A percentile compares a stretch with the other conserved stretches of the same genome.
phyloP scores from a whole-genome alignment of 2,329 filamentous ascomycete species.

The Claviceps quebecensis region DNA sequence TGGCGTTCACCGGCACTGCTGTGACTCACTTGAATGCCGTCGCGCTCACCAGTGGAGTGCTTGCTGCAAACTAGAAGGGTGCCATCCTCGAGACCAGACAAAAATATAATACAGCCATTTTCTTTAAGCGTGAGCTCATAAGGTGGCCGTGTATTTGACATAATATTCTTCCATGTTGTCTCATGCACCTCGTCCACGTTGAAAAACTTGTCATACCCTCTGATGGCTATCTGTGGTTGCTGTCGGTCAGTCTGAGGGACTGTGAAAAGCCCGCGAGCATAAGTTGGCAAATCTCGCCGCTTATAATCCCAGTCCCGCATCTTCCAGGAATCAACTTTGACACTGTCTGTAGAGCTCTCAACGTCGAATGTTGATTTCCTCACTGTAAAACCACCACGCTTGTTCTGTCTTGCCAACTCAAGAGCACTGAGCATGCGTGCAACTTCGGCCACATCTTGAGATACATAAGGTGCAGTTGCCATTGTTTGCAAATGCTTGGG shows the following conservation, averaged over 20 bases:
- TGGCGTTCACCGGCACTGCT: constrained; percentile 70
- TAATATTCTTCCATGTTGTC: constrained; percentile 73
- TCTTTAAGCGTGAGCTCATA: constrained; percentile 97
- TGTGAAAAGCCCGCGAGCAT: constrained; percentile 91
- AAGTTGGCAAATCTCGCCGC: constrained; percentile 68
- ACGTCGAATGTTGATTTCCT: constrained; percentile 71
- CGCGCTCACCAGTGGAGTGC: constrained; percentile 78
- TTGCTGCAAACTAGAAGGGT: constrained; percentile 96
- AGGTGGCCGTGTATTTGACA: constrained; percentile 62
- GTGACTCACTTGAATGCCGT: constrained; percentile 62
- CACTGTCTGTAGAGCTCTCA: constrained; percentile 42
- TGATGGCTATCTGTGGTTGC: constrained; percentile 62
- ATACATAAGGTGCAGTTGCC: constrained; percentile 39
- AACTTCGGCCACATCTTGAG: constrained; percentile 58
- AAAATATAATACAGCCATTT: constrained; percentile 99
- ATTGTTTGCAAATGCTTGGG: constrained; percentile 8
- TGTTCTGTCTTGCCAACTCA: constrained; percentile 39
- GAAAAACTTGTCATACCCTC: constrained; percentile 99
- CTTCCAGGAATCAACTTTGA: constrained; percentile 78
- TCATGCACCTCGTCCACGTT: constrained; percentile 71
- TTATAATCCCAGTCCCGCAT: constrained; percentile 97
- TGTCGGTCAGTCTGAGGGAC: constrained; percentile 47
- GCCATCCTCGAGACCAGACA: constrained; percentile 78
- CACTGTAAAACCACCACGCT: constrained; percentile 50
- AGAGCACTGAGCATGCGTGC: constrained; percentile 50